Base-by-base conservation (phyloP, 1,284 basidiomycete genomes). In the Tilletia indica region DNA sequence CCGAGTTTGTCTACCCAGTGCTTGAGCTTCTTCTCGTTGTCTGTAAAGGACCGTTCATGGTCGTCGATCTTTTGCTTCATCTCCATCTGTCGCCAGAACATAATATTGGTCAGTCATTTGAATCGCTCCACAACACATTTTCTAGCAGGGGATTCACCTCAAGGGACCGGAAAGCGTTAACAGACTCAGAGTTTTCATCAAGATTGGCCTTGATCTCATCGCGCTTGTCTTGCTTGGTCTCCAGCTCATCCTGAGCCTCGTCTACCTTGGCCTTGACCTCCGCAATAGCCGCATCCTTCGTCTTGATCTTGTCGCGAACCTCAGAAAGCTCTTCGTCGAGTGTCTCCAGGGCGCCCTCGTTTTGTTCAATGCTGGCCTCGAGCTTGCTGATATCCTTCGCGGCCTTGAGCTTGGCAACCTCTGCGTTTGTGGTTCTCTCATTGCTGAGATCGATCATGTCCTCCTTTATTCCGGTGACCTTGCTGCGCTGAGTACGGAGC, bases 361-460 rank as follows among this genome's bases (percentile, higher is more conserved):
- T 91, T 42, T 84, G 86, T 56, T 88, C 86, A 72, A 95, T 87
- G 8, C 89, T 85, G 72, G 87, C 87, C 51, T 88, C 86, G 19
- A 91, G 85, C 84, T 94, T 95, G 73, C 87, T 86, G 5, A 89
- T 85, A 82, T 98, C 95, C 81, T 94, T 93, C 85, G 92, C 90
- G 0, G 93, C 93, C 83, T 97, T 97, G 19, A 90, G 89, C 82
- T 90, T 91, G 1, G 91, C 90, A 16, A 97, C 93, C 84, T 99
- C 95, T 0, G 93, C 93, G 85, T 94, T 97, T 69, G 94, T 95
- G 80, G 96, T 92, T 77, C 93, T 91, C 71, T 97, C 94, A 82
- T 90, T 92, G 64, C 92, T 90, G 67, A 97, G 87, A 73, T 80
- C 77, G 14, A 84, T 80, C 76, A 80, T 81, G 6, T 45, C 42